Evolutionary conservation across 1,284 basidiomycete species (phyloP).

Genomic region (Cerrena zonata): DNA sequence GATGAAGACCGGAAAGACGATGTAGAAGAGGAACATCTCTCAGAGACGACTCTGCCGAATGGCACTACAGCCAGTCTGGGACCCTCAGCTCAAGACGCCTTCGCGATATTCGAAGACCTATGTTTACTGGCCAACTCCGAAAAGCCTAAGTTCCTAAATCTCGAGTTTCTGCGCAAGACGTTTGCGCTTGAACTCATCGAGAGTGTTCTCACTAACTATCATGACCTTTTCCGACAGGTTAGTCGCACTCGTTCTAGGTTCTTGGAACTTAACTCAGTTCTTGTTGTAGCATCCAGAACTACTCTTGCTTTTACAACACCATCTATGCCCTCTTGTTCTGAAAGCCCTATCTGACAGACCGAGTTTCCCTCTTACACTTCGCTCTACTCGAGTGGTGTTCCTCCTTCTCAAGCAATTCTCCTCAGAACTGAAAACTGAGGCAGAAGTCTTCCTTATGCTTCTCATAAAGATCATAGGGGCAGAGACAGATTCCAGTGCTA

Average conservation of each 20-base stretch:
- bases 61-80: constrained; percentile 58
- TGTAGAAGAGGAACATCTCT: constrained; percentile 26
- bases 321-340: constrained; percentile 85
- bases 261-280: neutral
- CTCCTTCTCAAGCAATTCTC: constrained; percentile 90
- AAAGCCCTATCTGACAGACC: constrained; percentile 81
- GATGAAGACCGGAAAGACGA: constrained; percentile 64
- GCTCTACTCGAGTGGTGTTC: constrained; percentile 89
- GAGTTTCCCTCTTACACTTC: constrained; percentile 81
- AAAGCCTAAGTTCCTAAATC: constrained; percentile 75
- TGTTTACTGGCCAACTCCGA: constrained; percentile 84
- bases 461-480: constrained; percentile 76
- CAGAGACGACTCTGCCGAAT: constrained; percentile 55
- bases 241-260: constrained; percentile 12
- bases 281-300: constrained; percentile 69
- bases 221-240: constrained; percentile 79
- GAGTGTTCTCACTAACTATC: constrained; percentile 93
- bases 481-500: constrained; percentile 42
- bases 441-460: constrained; percentile 79
- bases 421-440: constrained; percentile 70
- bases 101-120: constrained; percentile 82
- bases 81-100: constrained; percentile 82
- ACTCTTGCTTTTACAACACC: constrained; percentile 77
- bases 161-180: constrained; percentile 84
- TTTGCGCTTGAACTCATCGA: constrained; percentile 95